These are phyloP conservation scores for Apophysomyces ossiformis DNA, from an alignment of 371 early-diverging fungal species.

Conservation along the genomic window DNA sequence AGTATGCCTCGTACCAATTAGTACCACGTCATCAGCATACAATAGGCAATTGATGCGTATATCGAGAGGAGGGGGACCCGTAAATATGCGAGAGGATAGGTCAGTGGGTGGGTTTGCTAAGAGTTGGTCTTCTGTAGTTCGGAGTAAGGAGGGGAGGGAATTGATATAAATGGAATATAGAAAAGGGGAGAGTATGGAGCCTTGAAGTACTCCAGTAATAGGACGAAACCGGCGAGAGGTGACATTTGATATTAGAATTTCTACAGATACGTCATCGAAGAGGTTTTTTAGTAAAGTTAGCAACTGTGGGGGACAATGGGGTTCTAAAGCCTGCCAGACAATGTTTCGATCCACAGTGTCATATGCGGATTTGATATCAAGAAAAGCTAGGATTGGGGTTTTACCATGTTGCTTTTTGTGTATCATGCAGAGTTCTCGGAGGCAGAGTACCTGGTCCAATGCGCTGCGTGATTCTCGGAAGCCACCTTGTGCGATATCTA, in stretches of 20 bases:
- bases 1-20: conserved; percentile 15
- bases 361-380: conserved; percentile 33
- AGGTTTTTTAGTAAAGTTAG: conserved; percentile 16
- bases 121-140: background rate
- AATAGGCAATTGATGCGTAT: conserved; percentile 16
- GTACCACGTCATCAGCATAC: conserved; percentile 27
- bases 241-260: conserved; percentile 10
- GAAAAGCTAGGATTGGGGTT: conserved; percentile 22
- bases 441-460: conserved; percentile 35
- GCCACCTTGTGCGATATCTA: conserved; percentile 38
- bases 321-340: conserved; percentile 17
- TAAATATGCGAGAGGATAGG: no score
- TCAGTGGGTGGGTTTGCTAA: no score
- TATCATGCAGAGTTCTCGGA: conserved; percentile 21
- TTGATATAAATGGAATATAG: conserved; percentile 33
- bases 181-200: conserved; percentile 30
- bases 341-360: conserved; percentile 22
- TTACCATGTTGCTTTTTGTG: background rate
- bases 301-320: background rate
- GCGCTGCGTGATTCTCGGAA: conserved; percentile 32
- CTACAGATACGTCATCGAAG: conserved; percentile 20
- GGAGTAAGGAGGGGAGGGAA: conserved; percentile 17
- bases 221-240: conserved; percentile 17
- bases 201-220: conserved; percentile 28
- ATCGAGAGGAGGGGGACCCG: no score